A percentile compares a stretch with the other conserved stretches of the same genome.
Conservation (phyloP, 805 yeast species). For the Pichia manshurica region DNA sequence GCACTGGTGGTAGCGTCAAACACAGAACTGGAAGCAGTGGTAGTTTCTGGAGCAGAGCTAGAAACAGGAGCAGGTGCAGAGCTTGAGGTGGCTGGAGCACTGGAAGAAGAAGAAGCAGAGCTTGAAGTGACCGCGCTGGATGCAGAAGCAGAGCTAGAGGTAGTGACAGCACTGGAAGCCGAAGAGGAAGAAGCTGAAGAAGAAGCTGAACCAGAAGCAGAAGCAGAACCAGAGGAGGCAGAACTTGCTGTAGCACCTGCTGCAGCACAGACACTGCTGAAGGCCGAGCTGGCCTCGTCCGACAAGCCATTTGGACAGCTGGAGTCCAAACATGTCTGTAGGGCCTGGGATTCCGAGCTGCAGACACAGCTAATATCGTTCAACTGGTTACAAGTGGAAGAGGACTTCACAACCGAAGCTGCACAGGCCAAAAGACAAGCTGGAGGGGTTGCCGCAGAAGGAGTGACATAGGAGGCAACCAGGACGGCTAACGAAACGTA, state of each 20-base stretch:
- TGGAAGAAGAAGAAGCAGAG: constrained; percentile 6
- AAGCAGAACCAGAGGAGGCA: constrained; percentile 18
- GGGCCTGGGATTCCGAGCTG: constrained; percentile 43
- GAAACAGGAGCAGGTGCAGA: constrained; percentile 5
- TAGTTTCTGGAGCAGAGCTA: not conserved
- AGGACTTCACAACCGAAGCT: constrained; percentile 52
- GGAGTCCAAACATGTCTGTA: constrained; percentile 57
- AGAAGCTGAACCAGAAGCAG: constrained; percentile 30
- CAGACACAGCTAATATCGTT: constrained; percentile 68
- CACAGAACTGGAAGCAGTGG: not conserved
- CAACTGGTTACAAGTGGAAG: constrained; percentile 51
- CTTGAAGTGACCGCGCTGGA: constrained; percentile 9
- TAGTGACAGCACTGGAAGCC: constrained; percentile 27
- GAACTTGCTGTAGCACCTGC: constrained; percentile 34
- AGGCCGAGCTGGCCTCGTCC: constrained; percentile 53
- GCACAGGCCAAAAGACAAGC: constrained; percentile 92
- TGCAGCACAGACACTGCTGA: constrained; percentile 47
- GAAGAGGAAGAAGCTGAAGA: constrained; percentile 32
- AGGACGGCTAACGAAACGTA: constrained; percentile 24
- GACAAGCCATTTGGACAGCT: constrained; percentile 64
- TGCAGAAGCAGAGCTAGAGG: constrained; percentile 28
- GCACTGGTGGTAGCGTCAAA: constrained; percentile 23
- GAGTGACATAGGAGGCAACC: constrained; percentile 35
- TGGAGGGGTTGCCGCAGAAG: constrained; percentile 66
- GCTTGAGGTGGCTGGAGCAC: constrained; percentile 20